phyloP scores from a whole-genome alignment of 352 stramenopile species.

The Phytophthora syringae region DNA sequence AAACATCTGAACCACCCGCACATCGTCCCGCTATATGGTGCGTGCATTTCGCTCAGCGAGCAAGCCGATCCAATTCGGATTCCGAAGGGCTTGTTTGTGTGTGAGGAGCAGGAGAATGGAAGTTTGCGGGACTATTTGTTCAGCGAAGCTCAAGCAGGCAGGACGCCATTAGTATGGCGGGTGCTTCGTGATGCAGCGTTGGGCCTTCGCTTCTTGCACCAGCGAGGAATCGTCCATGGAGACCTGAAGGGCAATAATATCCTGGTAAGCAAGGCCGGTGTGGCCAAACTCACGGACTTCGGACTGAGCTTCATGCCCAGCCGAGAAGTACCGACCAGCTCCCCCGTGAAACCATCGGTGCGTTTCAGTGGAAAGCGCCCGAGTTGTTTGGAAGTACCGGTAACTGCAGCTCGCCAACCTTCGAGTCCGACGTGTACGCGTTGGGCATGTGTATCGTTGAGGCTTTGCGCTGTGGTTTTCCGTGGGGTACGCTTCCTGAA shows the following conservation, averaged over 20 bases:
- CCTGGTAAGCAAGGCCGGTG: constrained; percentile 25
- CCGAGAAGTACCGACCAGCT: neutral
- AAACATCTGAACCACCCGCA: constrained; percentile 87
- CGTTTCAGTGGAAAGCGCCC: constrained; percentile 37
- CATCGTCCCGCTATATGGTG: constrained; percentile 76
- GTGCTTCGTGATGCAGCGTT: constrained; percentile 28
- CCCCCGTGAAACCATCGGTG: constrained; percentile 6
- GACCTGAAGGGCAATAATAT: no score
- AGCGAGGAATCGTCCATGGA: constrained; percentile 26
- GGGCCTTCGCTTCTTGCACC: constrained; percentile 35
- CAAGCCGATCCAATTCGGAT: no score
- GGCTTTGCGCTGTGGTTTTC: constrained; percentile 31
- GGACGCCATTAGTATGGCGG: constrained; percentile 17
- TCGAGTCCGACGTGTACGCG: constrained; percentile 39
- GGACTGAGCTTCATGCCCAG: constrained; percentile 15
- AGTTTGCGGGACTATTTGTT: constrained; percentile 23
- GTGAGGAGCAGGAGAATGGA: constrained; percentile 15
- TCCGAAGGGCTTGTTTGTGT: constrained; percentile 19
- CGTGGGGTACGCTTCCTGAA: constrained; percentile 29
- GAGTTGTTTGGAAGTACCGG: constrained; percentile 33
- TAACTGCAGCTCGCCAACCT: constrained; percentile 23
- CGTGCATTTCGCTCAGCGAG: constrained; percentile 8
- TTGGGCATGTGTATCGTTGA: constrained; percentile 47
- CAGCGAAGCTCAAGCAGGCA: constrained; percentile 11
- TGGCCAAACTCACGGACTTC: constrained; percentile 37